phyloP scores from a whole-genome alignment of 768 basidiomycete genomes.

The Leccinum sublutescens region DNA sequence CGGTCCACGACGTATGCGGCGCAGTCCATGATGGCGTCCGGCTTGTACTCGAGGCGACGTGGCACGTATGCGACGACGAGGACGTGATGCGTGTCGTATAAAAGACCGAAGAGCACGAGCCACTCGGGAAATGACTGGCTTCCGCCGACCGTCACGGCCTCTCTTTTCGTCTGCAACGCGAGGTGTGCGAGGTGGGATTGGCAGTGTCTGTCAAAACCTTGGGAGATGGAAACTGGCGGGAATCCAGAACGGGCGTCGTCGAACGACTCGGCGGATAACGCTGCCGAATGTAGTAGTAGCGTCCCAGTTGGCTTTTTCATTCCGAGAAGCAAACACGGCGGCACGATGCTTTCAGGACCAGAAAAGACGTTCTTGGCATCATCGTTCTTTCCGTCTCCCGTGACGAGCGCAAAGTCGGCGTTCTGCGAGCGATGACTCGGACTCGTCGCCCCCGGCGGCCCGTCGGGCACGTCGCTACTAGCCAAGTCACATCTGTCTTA shows the following conservation, averaged over 20 bases:
- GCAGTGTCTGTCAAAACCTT: conserved; percentile 11
- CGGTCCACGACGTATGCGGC: conserved; percentile 23
- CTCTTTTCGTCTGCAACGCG: conserved; percentile 1
- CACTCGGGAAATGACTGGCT: conserved; percentile 22
- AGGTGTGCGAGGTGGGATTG: conserved; percentile 16
- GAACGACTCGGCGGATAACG: not conserved
- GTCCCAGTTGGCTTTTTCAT: conserved; percentile 6
- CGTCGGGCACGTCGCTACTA: conserved; percentile 6
- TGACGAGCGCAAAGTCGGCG: conserved; percentile 17
- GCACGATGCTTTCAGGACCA: not conserved
- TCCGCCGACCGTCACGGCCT: no score
- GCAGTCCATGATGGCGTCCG: conserved; percentile 8
- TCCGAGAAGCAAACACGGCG: conserved; percentile 20
- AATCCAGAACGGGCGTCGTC: not conserved
- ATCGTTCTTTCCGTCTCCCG: not conserved
- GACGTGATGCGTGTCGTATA: conserved; percentile 17
- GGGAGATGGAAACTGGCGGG: conserved; percentile 7
- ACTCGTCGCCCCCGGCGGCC: not conserved
- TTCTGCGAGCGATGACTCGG: not conserved
- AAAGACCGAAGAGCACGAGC: conserved; percentile 26
- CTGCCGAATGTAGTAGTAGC: not conserved
- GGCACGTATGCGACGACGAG: conserved; percentile 25
- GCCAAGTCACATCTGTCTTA: not conserved
- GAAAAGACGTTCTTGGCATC: not conserved
- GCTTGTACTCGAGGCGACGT: not conserved